Conservation (phyloP, 139 green algal species). For the Chlorella sorokiniana region DNA sequence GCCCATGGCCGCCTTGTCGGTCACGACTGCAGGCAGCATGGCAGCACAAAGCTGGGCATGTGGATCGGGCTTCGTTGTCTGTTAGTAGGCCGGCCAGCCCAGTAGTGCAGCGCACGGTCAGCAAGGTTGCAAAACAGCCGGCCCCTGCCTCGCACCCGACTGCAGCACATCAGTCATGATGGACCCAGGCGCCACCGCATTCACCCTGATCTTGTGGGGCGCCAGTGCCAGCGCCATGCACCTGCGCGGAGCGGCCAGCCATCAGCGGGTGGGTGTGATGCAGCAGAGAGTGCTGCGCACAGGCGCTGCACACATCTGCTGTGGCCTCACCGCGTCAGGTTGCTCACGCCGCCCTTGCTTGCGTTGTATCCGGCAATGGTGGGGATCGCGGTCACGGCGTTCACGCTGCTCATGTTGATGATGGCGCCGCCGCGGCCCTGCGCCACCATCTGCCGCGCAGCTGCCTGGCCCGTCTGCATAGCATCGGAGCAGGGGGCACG, state of each 20-base stretch:
- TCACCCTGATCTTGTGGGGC: slow-evolving; percentile 83
- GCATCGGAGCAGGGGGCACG: neutral
- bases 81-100: neutral
- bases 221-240: slow-evolving; percentile 82
- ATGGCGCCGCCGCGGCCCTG: slow-evolving; percentile 75
- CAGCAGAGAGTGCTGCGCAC: neutral
- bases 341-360: slow-evolving; percentile 86
- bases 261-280: no score
- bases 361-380: slow-evolving; percentile 57
- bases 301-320: neutral
- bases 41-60: neutral
- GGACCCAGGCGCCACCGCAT: slow-evolving; percentile 79
- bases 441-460: slow-evolving; percentile 73
- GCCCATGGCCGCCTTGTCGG: slow-evolving; percentile 59
- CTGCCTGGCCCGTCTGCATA: slow-evolving; percentile 63
- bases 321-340: slow-evolving; percentile 65
- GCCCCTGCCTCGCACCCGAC: slow-evolving; percentile 1
- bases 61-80: neutral
- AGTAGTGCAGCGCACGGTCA: neutral
- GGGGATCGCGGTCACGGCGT: slow-evolving; percentile 80
- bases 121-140: neutral
- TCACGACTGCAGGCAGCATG: slow-evolving; percentile 45
- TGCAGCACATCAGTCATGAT: slow-evolving; percentile 86
- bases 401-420: slow-evolving; percentile 86
- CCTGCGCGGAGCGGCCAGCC: no score